Conservation (phyloP, 148 eudicot species). For the Cornus kousa region DNA sequence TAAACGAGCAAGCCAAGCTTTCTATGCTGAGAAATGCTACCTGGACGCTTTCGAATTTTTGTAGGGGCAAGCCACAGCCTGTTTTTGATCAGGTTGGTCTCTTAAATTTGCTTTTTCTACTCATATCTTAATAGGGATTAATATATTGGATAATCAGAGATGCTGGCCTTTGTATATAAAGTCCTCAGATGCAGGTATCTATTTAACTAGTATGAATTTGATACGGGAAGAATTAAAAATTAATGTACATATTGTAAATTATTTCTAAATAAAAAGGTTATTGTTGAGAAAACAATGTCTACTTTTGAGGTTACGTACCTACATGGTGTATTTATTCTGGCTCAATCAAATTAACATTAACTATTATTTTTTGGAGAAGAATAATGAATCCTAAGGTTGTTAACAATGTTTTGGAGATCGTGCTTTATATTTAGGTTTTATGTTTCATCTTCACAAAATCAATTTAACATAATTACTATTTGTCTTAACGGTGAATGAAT, state of each 20-base stretch:
- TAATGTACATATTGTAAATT: neutral
- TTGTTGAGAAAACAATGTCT: too few relatives aligned
- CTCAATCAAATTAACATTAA: neutral
- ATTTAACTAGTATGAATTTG: too few relatives aligned
- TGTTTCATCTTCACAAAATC: too few relatives aligned
- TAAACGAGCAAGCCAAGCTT: constrained; percentile 45
- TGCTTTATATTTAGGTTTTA: too few relatives aligned
- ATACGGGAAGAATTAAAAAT: too few relatives aligned
- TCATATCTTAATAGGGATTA: neutral
- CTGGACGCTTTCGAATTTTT: constrained; percentile 53
- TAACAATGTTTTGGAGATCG: neutral
- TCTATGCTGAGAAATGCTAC: constrained; percentile 57
- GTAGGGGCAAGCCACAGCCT: constrained; percentile 51
- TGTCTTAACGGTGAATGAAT: too few relatives aligned
- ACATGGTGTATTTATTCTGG: neutral
- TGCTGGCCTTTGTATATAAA: too few relatives aligned
- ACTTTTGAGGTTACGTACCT: neutral
- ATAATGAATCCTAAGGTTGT: neutral
- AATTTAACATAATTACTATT: neutral
- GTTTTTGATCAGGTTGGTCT: constrained; percentile 36
- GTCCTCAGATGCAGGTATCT: too few relatives aligned
- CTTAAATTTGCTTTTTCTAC: neutral
- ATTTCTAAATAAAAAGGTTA: too few relatives aligned
- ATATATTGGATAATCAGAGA: too few relatives aligned
- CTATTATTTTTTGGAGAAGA: neutral